These are phyloP conservation scores for Xylaria acuta DNA, from an alignment of 495 filamentous ascomycete genomes.

Conservation along the genomic window DNA sequence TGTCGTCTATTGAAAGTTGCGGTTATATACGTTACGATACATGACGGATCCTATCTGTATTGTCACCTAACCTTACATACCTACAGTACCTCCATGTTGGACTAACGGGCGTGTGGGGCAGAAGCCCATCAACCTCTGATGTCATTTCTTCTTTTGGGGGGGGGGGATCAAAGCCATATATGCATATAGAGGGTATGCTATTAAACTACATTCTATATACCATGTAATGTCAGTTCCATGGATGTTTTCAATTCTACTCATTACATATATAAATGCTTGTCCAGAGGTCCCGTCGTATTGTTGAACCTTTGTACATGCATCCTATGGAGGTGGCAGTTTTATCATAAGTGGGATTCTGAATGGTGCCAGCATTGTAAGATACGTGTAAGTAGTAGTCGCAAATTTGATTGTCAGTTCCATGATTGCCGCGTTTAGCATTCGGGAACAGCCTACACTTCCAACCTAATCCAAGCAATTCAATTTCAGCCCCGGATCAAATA, in stretches of 20 bases:
- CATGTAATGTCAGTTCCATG: too few relatives aligned
- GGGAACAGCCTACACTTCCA: background rate
- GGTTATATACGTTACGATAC: background rate
- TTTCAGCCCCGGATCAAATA: background rate
- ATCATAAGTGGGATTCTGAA: background rate
- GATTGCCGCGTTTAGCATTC: background rate
- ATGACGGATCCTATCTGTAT: background rate
- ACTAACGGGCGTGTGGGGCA: background rate
- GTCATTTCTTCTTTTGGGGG: too few relatives aligned
- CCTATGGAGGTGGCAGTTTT: too few relatives aligned
- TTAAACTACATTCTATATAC: background rate
- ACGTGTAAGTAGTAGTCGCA: background rate
- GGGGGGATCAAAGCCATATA: background rate
- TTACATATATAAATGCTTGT: too few relatives aligned
- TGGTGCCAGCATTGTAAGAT: background rate
- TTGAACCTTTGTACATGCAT: too few relatives aligned
- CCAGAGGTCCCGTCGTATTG: too few relatives aligned
- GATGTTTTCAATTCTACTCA: too few relatives aligned
- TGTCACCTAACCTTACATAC: too few relatives aligned
- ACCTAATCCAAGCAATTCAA: background rate
- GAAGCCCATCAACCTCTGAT: background rate
- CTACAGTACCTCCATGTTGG: too few relatives aligned
- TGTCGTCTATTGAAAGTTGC: background rate
- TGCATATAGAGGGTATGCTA: background rate
- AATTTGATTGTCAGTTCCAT: background rate